Base-by-base conservation (phyloP, 176 grass and related monocot genomes). In the Cymbopogon citratus region DNA sequence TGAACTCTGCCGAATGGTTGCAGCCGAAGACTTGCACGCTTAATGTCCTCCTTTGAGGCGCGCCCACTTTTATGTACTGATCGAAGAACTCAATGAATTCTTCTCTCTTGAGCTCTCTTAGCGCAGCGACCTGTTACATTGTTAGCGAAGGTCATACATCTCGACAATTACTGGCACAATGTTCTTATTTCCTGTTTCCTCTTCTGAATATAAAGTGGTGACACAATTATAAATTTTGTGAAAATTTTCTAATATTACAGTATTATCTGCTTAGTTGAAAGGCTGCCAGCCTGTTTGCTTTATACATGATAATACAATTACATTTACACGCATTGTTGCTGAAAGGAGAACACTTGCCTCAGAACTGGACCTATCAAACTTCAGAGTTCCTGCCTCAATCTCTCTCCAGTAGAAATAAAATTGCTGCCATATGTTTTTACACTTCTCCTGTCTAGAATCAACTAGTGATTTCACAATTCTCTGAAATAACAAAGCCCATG, bases 381-480 rank as follows among this genome's bases (percentile, higher is more conserved):
- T 98, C 52, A 89, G 81, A 69, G 95, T 91, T 75, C 88, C 95
- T 26, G 81, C 65, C 26, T 54, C 73, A 75, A 92, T 98, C 79
- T 98, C 90, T 63, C 66, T 67, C 95, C 92, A 98, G 63, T 87
- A 92, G 67, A 92, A 98, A 9, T 10, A 1, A 62, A 88, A 85
- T 83, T 94, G 86, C 65, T 98, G 86, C 92, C 92, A 84, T 81
- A 94, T 83, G 44, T 98, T 98, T 61, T 94, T 98, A 68, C 83
- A 90, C 83, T 98, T 98, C 84, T 98, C 95, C 77, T 92, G 87
- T 78, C 91, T 98, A 27, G 91, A 87, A 89, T 45, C 90, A 69
- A 89, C 73, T 18, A 98, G 90, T 1, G 90, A 80, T 82, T 94
- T 91, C 39, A 94, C 92, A 87, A 89, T 87, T 60, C 86, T 84